These are phyloP conservation scores for Quercus berberidifolia DNA, from an alignment of 306 rosid genomes.

Conservation along the genomic window DNA sequence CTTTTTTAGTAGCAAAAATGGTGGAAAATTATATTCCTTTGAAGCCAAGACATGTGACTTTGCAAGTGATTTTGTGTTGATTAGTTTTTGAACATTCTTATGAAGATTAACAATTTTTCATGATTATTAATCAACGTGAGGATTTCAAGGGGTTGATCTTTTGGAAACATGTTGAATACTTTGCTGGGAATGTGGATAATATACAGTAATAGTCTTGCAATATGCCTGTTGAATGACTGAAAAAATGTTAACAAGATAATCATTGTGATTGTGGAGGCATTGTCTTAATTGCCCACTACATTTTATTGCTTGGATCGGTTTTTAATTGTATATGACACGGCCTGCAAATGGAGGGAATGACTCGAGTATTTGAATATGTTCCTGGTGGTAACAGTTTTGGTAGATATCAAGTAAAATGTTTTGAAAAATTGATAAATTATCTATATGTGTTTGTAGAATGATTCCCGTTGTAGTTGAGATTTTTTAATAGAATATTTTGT, in stretches of 20 bases:
- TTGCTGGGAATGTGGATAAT: not conserved
- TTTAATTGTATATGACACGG: not conserved
- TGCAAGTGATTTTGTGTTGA: not conserved
- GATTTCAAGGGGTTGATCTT: not conserved
- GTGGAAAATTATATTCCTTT: not conserved
- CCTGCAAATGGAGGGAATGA: not conserved
- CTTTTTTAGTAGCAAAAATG: not conserved
- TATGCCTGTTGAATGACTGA: not conserved
- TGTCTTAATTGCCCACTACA: not conserved
- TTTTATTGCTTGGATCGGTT: not conserved
- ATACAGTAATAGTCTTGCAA: not conserved
- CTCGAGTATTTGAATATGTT: not conserved
- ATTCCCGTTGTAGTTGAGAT: not conserved
- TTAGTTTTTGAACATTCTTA: not conserved
- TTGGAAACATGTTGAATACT: not conserved
- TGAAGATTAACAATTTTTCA: not conserved
- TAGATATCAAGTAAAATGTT: not conserved
- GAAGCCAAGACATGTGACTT: not conserved
- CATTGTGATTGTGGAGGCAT: not conserved
- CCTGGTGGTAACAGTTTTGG: not conserved
- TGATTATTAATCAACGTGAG: not conserved
- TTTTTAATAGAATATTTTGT: not conserved
- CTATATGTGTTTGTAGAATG: not conserved
- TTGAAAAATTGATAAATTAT: not conserved
- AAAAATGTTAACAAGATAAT: not conserved